These are phyloP conservation scores for Clitopilus hobsonii DNA, from an alignment of 768 basidiomycete species.

Conservation along the genomic window DNA sequence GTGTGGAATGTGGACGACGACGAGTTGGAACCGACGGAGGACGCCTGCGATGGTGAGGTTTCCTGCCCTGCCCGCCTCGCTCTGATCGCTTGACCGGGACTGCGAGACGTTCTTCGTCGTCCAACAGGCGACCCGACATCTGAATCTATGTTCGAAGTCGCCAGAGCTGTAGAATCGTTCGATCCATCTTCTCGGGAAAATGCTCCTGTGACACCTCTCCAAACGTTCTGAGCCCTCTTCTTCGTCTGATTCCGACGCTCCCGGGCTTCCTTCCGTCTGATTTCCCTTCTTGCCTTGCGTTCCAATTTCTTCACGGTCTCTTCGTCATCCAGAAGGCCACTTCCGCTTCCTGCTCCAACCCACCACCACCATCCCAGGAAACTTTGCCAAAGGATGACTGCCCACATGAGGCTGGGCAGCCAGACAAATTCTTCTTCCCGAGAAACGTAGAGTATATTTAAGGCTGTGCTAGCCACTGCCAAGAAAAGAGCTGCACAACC, in stretches of 20 bases:
- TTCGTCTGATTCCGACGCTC: slow-evolving; percentile 45
- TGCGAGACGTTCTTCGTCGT: background rate
- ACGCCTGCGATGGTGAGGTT: slow-evolving; percentile 2
- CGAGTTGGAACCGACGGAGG: slow-evolving; percentile 11
- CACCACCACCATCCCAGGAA: slow-evolving; percentile 99
- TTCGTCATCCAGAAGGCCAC: slow-evolving; percentile 35
- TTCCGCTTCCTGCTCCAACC: slow-evolving; percentile 89
- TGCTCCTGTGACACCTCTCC: slow-evolving; percentile 51
- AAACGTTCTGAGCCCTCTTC: slow-evolving; percentile 51
- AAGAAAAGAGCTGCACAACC: slow-evolving; percentile 79
- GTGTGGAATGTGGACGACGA: slow-evolving; percentile 8
- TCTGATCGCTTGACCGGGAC: background rate
- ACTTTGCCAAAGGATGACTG: slow-evolving; percentile 94
- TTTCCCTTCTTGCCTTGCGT: slow-evolving; percentile 50
- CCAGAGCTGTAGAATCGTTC: background rate
- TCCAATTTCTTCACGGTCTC: slow-evolving; percentile 65
- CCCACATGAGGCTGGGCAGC: slow-evolving; percentile 88
- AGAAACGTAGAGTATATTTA: slow-evolving; percentile 87
- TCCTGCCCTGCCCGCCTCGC: background rate
- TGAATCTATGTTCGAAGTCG: background rate
- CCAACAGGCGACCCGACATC: background rate
- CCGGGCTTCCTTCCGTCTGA: slow-evolving; percentile 38
- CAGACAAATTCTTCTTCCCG: slow-evolving; percentile 83
- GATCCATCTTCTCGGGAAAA: slow-evolving; percentile 25
- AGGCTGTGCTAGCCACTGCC: slow-evolving; percentile 77